These are phyloP conservation scores for Candida namnaoensis DNA, from an alignment of 805 yeast genomes.

Conservation along the genomic window DNA sequence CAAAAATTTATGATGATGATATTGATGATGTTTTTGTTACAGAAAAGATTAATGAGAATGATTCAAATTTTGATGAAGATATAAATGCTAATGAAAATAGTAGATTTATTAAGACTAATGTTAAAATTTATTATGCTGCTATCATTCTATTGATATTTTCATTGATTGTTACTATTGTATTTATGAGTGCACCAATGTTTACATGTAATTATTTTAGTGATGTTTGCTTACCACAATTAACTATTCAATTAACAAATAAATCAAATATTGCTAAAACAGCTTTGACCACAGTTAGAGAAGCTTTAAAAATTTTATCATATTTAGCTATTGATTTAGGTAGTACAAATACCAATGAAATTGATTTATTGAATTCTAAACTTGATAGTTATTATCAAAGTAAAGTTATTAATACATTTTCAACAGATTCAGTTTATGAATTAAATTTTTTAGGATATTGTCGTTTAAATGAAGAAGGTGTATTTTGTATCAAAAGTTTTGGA, in stretches of 20 bases:
- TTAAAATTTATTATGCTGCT: not conserved
- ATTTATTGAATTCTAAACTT: constrained; percentile 11
- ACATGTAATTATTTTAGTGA: constrained; percentile 23
- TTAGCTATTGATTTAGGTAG: constrained; percentile 35
- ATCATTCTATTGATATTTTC: not conserved
- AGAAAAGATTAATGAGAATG: not conserved
- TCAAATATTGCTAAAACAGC: constrained; percentile 24
- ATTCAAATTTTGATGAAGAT: not conserved
- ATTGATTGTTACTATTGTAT: constrained; percentile 4
- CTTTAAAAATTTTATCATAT: constrained; percentile 33
- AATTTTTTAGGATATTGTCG: constrained; percentile 44
- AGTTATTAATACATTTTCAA: constrained; percentile 36
- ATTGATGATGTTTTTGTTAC: not conserved
- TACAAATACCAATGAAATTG: constrained; percentile 6
- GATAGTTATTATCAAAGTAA: constrained; percentile 19
- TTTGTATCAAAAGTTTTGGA: constrained; percentile 31
- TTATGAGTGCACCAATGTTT: constrained; percentile 13
- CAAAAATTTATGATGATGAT: constrained; percentile 1
- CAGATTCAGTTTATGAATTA: constrained; percentile 31
- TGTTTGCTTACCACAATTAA: constrained; percentile 34
- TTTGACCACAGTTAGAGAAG: constrained; percentile 28
- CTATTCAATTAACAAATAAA: constrained; percentile 29
- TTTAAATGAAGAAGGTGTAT: constrained; percentile 13
- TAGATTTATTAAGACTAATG: not conserved
- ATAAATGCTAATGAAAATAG: not conserved